A percentile compares a stretch with the other conserved stretches of the same genome.
Evolutionary conservation across 2,329 filamentous ascomycete genomes (phyloP).

Genomic region (Botrytis porri): DNA sequence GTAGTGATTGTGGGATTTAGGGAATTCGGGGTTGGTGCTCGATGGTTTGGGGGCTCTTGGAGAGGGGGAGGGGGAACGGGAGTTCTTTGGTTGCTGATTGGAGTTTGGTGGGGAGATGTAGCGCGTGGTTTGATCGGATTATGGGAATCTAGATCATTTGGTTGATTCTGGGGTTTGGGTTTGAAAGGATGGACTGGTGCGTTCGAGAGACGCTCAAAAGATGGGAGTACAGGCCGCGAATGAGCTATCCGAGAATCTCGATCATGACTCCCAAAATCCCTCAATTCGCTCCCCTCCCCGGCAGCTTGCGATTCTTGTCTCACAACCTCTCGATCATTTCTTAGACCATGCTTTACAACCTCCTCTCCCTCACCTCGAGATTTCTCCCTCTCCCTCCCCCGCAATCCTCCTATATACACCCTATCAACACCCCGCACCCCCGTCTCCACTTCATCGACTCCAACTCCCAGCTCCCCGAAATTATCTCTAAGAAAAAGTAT

Average conservation of each 20-base stretch:
- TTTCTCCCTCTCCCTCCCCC: not conserved
- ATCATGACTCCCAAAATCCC: not conserved
- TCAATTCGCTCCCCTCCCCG: not conserved
- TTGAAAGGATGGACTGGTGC: too few relatives aligned
- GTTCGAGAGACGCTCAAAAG: not conserved
- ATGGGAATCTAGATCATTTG: not conserved
- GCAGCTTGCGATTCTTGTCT: not conserved
- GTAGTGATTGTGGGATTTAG: not conserved
- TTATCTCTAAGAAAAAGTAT: not conserved
- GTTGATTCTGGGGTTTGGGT: not conserved
- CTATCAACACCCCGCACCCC: rapidly evolving
- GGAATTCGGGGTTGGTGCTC: rapidly evolving
- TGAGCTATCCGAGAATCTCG: not conserved
- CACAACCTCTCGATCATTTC: too few relatives aligned
- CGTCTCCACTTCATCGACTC: not conserved
- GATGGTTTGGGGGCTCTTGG: not conserved
- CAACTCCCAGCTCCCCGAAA: not conserved
- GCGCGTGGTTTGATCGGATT: too few relatives aligned
- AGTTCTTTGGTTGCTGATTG: not conserved
- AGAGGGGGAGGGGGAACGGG: not conserved
- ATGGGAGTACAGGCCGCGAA: too few relatives aligned
- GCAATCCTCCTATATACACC: not conserved
- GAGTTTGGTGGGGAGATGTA: not conserved
- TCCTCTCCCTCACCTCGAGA: not conserved
- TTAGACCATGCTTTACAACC: not conserved